Evolutionary conservation across 106 monocot species (phyloP), one percentile per base, ranked within the genome.

Genomic region (Dendrobium nobile): DNA sequence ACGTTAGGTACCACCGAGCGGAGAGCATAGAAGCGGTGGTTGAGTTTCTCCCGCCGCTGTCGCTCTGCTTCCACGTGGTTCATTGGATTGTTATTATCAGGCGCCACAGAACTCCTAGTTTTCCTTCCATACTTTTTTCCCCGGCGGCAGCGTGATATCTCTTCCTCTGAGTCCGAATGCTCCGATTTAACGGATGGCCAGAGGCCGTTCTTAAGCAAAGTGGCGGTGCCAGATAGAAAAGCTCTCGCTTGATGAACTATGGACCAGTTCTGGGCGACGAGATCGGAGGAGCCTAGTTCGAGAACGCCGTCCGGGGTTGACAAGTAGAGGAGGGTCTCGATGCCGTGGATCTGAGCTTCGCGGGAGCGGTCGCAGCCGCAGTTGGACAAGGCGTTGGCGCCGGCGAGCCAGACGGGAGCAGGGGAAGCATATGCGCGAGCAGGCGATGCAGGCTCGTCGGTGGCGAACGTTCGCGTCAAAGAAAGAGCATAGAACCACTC

Each of bases 1-100:
- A 94, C 91, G 82, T 89, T 94, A 4, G 94, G 94, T 0, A 94
- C 94, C n/a, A 88, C 94, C n/a, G 94, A 87, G n/a, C 94, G 87
- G 43, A 94, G 89, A 20, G 82, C 89, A 78, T 88, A 91, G 84
- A 94, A 94, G 13, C 89, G 82, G 79, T 84, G 87, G 88, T 94
- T 94, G 47, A 94, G 84, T 79, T 90, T 94, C 79, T 94, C 91
- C 70, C 89, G 48, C 27, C 94, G 83, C 78, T 90, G 94, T 83
- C 91, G 75, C 86, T 94, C 94, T 24, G 94, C 94, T 75, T 94
- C 91, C 37, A 91, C 87, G 85, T 89, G 94, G 83, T 88, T 86
- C 73, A 82, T 75, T 4, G 85, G 84, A 40, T 72, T 65, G 1
- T 82, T 51, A 51, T 24, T 70, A 26, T 89, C 87, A 70, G 42